Evolutionary conservation across 345 rosid genomes (phyloP).

Genomic region (Mallotus nudiflorus): DNA sequence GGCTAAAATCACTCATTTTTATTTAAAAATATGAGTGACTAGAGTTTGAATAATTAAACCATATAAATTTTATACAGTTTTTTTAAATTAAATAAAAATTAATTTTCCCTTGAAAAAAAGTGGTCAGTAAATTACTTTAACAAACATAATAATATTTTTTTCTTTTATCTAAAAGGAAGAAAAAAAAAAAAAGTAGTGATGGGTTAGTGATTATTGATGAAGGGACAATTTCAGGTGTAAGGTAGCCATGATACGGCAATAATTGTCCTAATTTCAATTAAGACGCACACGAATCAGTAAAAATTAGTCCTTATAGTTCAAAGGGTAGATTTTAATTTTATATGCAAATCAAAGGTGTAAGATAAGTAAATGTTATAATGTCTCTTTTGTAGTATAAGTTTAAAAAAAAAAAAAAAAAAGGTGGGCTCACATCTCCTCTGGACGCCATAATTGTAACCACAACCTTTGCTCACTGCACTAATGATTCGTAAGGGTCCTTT

Average conservation of each 20-base stretch:
- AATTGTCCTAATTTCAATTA: not conserved
- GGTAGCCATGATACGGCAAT: constrained; percentile 1
- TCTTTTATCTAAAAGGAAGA: no score
- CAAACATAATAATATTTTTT: no score
- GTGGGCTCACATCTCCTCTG: constrained; percentile 32
- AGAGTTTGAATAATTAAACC: no score
- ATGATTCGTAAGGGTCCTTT: constrained; percentile 5
- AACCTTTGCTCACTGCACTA: constrained; percentile 8
- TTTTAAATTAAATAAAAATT: no score
- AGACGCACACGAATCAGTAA: not conserved
- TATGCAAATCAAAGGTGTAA: no score
- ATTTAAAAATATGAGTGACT: no score
- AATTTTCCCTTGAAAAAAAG: no score
- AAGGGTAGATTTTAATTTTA: not conserved
- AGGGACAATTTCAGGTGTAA: not conserved
- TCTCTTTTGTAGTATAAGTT: not conserved
- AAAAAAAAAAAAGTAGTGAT: not conserved
- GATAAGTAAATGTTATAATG: constrained; percentile 4
- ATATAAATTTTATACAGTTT: no score
- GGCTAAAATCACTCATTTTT: no score
- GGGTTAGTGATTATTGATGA: not conserved
- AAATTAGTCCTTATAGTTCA: not conserved
- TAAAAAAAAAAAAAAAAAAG: constrained; percentile 6
- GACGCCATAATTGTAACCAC: constrained; percentile 16
- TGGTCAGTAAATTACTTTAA: no score